A percentile compares a stretch with the other conserved stretches of the same genome.
Evolutionary conservation across 2,329 filamentous ascomycete genomes (phyloP).

Genomic region (Xylariomycetidae sp.): DNA sequence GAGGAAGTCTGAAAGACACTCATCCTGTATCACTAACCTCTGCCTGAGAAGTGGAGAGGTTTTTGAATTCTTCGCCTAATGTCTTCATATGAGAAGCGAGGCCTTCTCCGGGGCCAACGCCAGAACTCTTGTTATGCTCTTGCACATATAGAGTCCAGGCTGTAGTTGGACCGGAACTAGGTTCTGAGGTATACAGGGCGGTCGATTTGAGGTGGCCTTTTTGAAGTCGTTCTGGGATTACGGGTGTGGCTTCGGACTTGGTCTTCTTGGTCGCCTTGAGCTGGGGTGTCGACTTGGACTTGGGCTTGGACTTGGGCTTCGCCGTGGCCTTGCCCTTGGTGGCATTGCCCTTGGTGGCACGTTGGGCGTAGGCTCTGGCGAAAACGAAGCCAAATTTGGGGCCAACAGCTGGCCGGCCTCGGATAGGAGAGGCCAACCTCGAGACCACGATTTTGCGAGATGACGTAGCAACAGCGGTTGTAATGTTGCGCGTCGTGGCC

Average conservation of each 20-base stretch:
- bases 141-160: slow-evolving; percentile 35
- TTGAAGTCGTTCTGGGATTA: slow-evolving; percentile 31
- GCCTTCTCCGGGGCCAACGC: slow-evolving; percentile 1
- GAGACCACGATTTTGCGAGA: slow-evolving; percentile 12
- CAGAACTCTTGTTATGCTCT: slow-evolving; percentile 24
- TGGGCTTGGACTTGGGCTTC: slow-evolving; percentile 16
- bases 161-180: slow-evolving; percentile 25
- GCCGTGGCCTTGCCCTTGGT: slow-evolving; percentile 6
- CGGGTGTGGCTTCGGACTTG: slow-evolving; percentile 29
- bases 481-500: slow-evolving; percentile 30
- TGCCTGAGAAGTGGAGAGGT: slow-evolving; percentile 34
- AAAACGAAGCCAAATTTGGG: too few relatives aligned
- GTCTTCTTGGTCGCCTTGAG: slow-evolving; percentile 17
- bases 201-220: slow-evolving; percentile 30
- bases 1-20: too few relatives aligned
- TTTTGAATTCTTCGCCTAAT: slow-evolving; percentile 32
- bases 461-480: slow-evolving; percentile 16
- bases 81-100: slow-evolving; percentile 18
- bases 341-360: slow-evolving; percentile 2
- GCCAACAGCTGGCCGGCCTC: slow-evolving; percentile 3
- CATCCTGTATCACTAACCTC: too few relatives aligned
- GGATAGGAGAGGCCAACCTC: too few relatives aligned
- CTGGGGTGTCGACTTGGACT: slow-evolving; percentile 3
- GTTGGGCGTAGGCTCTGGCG: slow-evolving; percentile 12
- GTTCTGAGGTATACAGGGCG: slow-evolving; percentile 38